Evolutionary conservation across 306 rosid species (phyloP).

Genomic region (Oxytropis ochrocephala): DNA sequence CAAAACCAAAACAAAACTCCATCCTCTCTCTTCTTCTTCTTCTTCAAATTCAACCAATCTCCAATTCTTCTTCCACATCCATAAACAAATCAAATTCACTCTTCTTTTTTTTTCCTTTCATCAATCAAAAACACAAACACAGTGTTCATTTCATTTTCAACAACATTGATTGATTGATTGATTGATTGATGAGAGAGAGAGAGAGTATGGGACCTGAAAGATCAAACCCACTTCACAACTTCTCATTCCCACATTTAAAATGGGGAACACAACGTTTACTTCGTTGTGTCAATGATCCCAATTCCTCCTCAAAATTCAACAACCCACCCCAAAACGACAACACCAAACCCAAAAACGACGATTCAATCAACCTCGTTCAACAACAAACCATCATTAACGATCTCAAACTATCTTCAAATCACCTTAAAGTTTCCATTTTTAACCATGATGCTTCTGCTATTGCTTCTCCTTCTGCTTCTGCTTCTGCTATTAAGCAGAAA

Average conservation of each 20-base stretch:
- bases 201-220: slow-evolving; percentile 36
- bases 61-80: neutral
- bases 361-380: slow-evolving; percentile 14
- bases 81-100: too few relatives aligned
- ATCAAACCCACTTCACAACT: slow-evolving; percentile 53
- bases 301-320: neutral
- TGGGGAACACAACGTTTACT: slow-evolving; percentile 52
- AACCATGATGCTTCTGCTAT: neutral
- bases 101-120: too few relatives aligned
- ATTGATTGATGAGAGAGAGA: too few relatives aligned
- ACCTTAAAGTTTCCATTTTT: slow-evolving; percentile 30
- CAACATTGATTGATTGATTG: too few relatives aligned
- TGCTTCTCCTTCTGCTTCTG: neutral
- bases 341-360: slow-evolving; percentile 18
- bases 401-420: slow-evolving; percentile 31
- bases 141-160: neutral
- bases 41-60: neutral
- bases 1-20: neutral
- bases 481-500: too few relatives aligned
- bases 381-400: slow-evolving; percentile 31
- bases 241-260: slow-evolving; percentile 51
- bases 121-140: too few relatives aligned
- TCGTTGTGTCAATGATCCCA: slow-evolving; percentile 40
- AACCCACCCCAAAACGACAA: slow-evolving; percentile 2
- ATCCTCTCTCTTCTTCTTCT: neutral